A percentile compares a stretch with the other conserved stretches of the same genome.
Conservation (phyloP, 345 rosid species). For the Boechera retrofracta region DNA sequence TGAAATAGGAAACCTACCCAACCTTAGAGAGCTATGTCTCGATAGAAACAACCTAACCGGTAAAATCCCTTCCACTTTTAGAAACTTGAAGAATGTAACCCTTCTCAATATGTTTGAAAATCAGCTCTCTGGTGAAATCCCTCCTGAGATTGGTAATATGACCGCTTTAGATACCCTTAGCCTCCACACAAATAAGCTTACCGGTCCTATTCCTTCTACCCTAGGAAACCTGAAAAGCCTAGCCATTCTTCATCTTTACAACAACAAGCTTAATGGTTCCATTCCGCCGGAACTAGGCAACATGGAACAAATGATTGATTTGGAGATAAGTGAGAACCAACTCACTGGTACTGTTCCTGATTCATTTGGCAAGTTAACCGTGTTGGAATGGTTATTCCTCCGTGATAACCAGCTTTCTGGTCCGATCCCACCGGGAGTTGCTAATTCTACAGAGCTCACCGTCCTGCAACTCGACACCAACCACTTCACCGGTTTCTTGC, state of each 20-base stretch:
- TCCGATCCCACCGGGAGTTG: conserved; percentile 47
- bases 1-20: conserved; percentile 48
- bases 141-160: conserved; percentile 46
- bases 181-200: conserved; percentile 39
- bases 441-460: conserved; percentile 40
- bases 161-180: conserved; percentile 36
- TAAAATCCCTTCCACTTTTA: conserved; percentile 46
- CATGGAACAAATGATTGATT: conserved; percentile 35
- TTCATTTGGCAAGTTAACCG: conserved; percentile 30
- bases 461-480: conserved; percentile 50
- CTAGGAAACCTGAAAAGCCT: conserved; percentile 36
- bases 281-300: conserved; percentile 39
- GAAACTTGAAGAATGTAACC: conserved; percentile 45
- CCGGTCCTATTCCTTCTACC: conserved; percentile 41
- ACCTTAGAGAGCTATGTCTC: conserved; percentile 47
- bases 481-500: conserved; percentile 49
- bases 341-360: conserved; percentile 43
- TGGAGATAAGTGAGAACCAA: conserved; percentile 41
- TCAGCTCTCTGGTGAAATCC: conserved; percentile 39
- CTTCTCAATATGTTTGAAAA: conserved; percentile 39
- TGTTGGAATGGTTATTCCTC: conserved; percentile 39
- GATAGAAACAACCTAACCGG: conserved; percentile 47
- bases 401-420: conserved; percentile 49
- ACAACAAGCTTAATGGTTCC: conserved; percentile 24
- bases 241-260: conserved; percentile 37